Conservation (phyloP, 2,329 filamentous ascomycete genomes). For the Epichloe baconii region DNA sequence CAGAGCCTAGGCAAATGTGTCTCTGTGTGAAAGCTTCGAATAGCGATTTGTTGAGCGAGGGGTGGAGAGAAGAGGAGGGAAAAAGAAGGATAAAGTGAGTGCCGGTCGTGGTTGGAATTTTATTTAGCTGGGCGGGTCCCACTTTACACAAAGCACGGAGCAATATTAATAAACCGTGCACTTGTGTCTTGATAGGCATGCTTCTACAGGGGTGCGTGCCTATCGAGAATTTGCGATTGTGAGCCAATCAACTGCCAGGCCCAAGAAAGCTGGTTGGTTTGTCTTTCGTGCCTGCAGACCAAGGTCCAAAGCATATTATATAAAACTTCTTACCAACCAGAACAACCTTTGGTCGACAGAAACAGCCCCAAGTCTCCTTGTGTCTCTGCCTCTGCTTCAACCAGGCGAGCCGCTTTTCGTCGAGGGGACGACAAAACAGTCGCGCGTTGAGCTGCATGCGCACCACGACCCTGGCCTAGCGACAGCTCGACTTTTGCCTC, state of each 20-base stretch:
- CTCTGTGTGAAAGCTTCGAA: constrained; percentile 98
- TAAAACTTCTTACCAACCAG: no score
- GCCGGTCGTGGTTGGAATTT: constrained; percentile 10
- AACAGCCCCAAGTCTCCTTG: no score
- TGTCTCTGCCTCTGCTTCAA: not conserved
- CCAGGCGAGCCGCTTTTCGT: not conserved
- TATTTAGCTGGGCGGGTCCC: constrained; percentile 12
- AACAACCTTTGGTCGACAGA: no score
- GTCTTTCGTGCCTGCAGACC: not conserved
- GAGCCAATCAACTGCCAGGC: constrained; percentile 1
- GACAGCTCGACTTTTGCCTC: not conserved
- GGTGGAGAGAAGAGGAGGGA: constrained; percentile 29
- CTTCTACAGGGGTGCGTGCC: constrained; percentile 7
- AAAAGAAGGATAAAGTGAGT: constrained; percentile 11
- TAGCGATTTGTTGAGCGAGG: constrained; percentile 99
- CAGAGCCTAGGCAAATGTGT: constrained; percentile 17
- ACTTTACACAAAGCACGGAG: not conserved
- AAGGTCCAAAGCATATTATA: not conserved
- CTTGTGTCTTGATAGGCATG: not conserved
- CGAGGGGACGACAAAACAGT: not conserved
- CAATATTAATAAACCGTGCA: not conserved
- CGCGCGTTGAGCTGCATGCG: not conserved
- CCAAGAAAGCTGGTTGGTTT: not conserved
- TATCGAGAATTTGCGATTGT: not conserved
- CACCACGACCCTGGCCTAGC: not conserved